Base-by-base conservation (phyloP, 2,329 filamentous ascomycete genomes). In the Cercospora zeina region DNA sequence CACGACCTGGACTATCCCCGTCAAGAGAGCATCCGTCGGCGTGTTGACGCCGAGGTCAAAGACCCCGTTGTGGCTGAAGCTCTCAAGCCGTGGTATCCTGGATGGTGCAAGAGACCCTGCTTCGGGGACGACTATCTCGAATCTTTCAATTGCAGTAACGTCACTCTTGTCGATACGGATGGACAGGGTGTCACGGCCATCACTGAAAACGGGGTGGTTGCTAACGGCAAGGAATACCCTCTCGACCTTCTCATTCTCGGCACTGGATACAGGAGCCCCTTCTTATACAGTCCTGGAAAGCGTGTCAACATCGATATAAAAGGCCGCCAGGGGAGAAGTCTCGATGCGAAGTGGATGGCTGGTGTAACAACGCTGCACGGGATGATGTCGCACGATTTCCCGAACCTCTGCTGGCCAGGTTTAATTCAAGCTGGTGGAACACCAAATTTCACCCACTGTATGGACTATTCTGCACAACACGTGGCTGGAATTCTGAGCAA, bases 61-160 rank as follows among this genome's bases (percentile, higher is more conserved):
- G 36, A 39, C 36, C 11, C 3, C 11, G n/a, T 4, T 4, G 36
- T 39, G 11, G 36, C n/a, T 16, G 36, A 39, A 16, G n/a, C 11
- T 13, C 36, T 39, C 36, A 39, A 13, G 36, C 3, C 36, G 36
- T 39, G 14, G 47, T 14, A 24, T 14, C 14, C 19, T 0, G 73
- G 74, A 0, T 86, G 82, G 80, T 88, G 86, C 76, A 88, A 89
- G 71, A 81, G 86, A 0, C 85, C 85, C 0, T 81, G 77, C 79
- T 88, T 0, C 67, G 77, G 4, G 67, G 53, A 55, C 21, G 53
- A 55, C 34, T 55, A 55, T 36, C 53, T 55, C 53, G 53, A 21
- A 19, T 21, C 80, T 0, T 89, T 88, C 78, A 89, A 89, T 73
- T 70, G 69, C 30, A 72, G 77, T 0, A 81, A 85, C 67, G 85